Conservation (phyloP, 352 stramenopile genomes). For the Phytopythium montanum region DNA sequence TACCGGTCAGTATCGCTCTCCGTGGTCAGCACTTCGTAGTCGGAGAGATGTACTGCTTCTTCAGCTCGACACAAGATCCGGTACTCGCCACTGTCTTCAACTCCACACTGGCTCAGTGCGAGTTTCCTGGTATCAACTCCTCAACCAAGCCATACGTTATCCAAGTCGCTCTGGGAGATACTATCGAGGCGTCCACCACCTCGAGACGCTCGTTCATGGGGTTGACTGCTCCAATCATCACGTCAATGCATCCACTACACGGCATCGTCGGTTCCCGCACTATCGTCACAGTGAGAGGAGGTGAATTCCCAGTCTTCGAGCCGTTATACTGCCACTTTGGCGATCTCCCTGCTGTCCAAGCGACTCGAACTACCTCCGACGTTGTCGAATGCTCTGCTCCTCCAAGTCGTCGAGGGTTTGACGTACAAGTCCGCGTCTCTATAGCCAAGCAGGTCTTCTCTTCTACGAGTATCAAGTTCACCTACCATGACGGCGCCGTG, state of each 20-base stretch:
- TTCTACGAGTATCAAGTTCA: constrained; percentile 9
- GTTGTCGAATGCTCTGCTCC: constrained; percentile 22
- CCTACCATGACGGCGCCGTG: constrained; percentile 22
- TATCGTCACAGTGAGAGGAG: constrained; percentile 14
- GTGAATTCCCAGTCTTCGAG: constrained; percentile 12
- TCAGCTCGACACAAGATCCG: constrained; percentile 9
- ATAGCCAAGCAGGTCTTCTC: constrained; percentile 22
- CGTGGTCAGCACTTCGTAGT: constrained; percentile 21
- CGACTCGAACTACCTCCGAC: constrained; percentile 7
- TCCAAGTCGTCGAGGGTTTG: constrained; percentile 11
- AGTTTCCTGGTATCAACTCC: constrained; percentile 10
- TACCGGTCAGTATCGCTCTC: constrained; percentile 26
- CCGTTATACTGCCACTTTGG: constrained; percentile 29
- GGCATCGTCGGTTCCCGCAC: constrained; percentile 19
- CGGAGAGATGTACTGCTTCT: constrained; percentile 24
- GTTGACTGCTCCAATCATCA: constrained; percentile 15
- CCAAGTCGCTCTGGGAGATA: constrained; percentile 15
- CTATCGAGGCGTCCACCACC: constrained; percentile 7
- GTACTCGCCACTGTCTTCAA: constrained; percentile 15
- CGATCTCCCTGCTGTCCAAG: constrained; percentile 3
- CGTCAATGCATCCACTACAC: constrained; percentile 13
- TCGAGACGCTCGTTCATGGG: constrained; percentile 10
- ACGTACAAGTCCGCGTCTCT: constrained; percentile 16
- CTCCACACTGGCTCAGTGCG: constrained; percentile 15
- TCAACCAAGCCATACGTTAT: constrained; percentile 5